Evolutionary conservation across 1,284 basidiomycete species (phyloP).

Genomic region (Naganishia cerealis): DNA sequence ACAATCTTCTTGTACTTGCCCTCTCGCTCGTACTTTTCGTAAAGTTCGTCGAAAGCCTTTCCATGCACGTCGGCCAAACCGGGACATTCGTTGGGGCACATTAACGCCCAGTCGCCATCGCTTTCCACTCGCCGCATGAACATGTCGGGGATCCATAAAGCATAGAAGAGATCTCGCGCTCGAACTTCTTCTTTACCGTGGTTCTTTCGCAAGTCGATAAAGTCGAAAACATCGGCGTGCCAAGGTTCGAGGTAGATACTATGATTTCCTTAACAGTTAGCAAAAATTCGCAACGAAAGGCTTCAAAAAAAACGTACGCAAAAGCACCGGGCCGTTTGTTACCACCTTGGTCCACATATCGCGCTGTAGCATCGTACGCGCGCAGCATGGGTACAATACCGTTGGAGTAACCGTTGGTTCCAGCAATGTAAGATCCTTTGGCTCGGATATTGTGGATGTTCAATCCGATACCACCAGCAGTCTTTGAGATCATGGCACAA

Average conservation of each 20-base stretch:
- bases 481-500: slow-evolving; percentile 99
- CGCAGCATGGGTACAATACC: slow-evolving; percentile 99
- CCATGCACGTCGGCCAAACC: slow-evolving; percentile 87
- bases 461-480: slow-evolving; percentile 94
- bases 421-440: slow-evolving; percentile 68
- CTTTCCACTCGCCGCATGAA: slow-evolving; percentile 95
- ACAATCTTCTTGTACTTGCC: slow-evolving; percentile 83
- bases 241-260: slow-evolving; percentile 91
- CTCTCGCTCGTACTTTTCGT: slow-evolving; percentile 85
- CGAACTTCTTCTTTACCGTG: slow-evolving; percentile 98
- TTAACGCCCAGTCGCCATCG: slow-evolving; percentile 89
- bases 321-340: slow-evolving; percentile 99
- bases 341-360: slow-evolving; percentile 98
- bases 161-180: slow-evolving; percentile 96
- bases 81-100: slow-evolving; percentile 96
- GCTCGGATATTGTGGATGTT: slow-evolving; percentile 96
- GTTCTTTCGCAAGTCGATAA: slow-evolving; percentile 97
- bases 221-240: slow-evolving; percentile 97
- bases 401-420: slow-evolving; percentile 97
- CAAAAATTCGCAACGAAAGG: background rate
- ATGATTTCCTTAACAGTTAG: slow-evolving; percentile 38
- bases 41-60: slow-evolving; percentile 87
- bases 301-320: slow-evolving; percentile 56
- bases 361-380: slow-evolving; percentile 95
- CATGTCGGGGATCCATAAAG: slow-evolving; percentile 95